A percentile compares a stretch with the other conserved stretches of the same genome.
Conservation (phyloP, 352 stramenopile species). For the Albugo laibachii region DNA sequence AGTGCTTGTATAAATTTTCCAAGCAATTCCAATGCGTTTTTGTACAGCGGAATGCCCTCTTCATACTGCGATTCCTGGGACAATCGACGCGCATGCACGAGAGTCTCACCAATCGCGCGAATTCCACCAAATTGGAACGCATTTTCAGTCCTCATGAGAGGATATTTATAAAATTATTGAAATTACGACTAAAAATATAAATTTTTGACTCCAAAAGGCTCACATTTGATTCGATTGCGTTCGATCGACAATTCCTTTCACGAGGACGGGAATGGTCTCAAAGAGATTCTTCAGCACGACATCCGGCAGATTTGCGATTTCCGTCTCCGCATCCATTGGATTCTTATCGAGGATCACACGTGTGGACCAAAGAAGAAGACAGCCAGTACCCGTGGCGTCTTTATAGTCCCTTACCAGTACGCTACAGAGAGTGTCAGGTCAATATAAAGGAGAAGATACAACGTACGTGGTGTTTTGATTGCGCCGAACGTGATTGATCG, state of each 20-base stretch:
- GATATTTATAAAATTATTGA: too few relatives aligned
- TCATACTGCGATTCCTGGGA: constrained; percentile 48
- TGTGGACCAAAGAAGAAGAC: constrained; percentile 61
- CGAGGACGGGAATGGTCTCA: constrained; percentile 64
- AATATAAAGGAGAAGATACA: too few relatives aligned
- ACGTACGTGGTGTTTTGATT: constrained; percentile 64
- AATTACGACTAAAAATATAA: too few relatives aligned
- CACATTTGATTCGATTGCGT: constrained; percentile 7
- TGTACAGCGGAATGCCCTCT: constrained; percentile 30
- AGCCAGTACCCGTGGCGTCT: constrained; percentile 44
- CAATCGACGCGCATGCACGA: constrained; percentile 33
- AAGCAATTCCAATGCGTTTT: constrained; percentile 30
- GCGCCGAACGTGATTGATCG: constrained; percentile 39
- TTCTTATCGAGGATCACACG: constrained; percentile 69
- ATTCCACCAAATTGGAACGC: constrained; percentile 39
- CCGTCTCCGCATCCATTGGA: constrained; percentile 22
- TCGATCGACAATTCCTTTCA: constrained; percentile 67
- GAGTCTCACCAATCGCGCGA: constrained; percentile 36
- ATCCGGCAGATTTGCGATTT: constrained; percentile 66
- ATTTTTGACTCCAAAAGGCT: too few relatives aligned
- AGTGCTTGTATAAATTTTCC: constrained; percentile 43
- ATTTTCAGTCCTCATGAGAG: too few relatives aligned
- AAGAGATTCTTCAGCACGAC: constrained; percentile 81
- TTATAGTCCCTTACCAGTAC: constrained; percentile 64
- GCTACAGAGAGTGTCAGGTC: constrained; percentile 10